Conservation (phyloP, 352 stramenopile genomes). For the Phytophthora sojae region DNA sequence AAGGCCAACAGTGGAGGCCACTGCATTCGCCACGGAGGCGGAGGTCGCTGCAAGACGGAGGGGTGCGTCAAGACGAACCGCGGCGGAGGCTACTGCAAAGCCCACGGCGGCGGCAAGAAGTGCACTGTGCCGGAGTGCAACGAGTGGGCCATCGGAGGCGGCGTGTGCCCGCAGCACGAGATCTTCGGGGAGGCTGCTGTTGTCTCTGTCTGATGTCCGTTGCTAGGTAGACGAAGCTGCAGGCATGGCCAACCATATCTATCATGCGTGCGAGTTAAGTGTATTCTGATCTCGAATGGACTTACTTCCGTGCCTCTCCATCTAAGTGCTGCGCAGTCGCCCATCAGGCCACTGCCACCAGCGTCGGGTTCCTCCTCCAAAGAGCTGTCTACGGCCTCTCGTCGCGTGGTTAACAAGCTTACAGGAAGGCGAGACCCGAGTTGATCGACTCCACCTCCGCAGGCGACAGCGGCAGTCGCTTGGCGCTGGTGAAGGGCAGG, state of each 20-base stretch:
- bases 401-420: constrained; percentile 31
- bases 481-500: constrained; percentile 67
- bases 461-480: constrained; percentile 71
- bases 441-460: constrained; percentile 85
- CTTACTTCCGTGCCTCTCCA: constrained; percentile 11
- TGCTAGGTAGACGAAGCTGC: constrained; percentile 6
- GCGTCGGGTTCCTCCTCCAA: constrained; percentile 1
- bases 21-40: constrained; percentile 86
- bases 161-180: constrained; percentile 70
- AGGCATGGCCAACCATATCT: constrained; percentile 27
- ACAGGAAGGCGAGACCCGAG: constrained; percentile 79
- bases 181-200: constrained; percentile 53
- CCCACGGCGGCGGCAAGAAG: constrained; percentile 83
- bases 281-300: constrained; percentile 32
- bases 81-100: constrained; percentile 81
- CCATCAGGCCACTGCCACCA: neutral
- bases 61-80: constrained; percentile 81
- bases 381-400: constrained; percentile 12
- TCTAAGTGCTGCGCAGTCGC: constrained; percentile 10
- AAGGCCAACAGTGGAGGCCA: constrained; percentile 80
- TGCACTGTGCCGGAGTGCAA: constrained; percentile 65
- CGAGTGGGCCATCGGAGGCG: constrained; percentile 77
- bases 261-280: constrained; percentile 30
- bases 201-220: constrained; percentile 55
- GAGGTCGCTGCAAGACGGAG: constrained; percentile 69